Base-by-base conservation (phyloP, 1,139 yeast species). In the Pneumocystis sp. region DNA sequence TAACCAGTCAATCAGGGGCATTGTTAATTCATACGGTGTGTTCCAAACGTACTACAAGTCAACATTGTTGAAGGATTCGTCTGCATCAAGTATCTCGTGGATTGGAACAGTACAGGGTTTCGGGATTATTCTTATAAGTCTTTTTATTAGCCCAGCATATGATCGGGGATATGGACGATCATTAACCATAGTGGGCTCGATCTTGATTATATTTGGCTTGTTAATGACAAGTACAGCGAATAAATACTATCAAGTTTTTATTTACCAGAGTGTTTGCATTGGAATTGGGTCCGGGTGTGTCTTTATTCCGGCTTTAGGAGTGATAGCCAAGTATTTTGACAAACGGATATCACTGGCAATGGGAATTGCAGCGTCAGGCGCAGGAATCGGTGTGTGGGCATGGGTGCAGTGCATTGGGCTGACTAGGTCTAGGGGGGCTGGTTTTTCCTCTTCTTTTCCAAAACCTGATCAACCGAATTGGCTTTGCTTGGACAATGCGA, bases 101-200 rank as follows among this genome's bases (percentile, higher is more conserved):
- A 81, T 85, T 37, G 85, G 85, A 68, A 80, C 87, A 0, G 73
- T 84, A 21, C 83, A 80, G 68, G 76, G 80, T 61, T 83, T 84
- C 65, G 76, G 83, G n/a, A 76, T 84, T 69, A 80, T 82, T 68
- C 78, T 82, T 50, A 80, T 83, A 7, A 82, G 84, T 0, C 79
- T 85, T n/a, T 72, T 84, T 45, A 79, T 81, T 63, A 93, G 91
- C 0, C 82, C 84, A 1, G 69, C 85, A 15, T 82, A 85, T 71
- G 91, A 86, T 70, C 68, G 68, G 39, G 77, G 76, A n/a, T 73
- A 72, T 65, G 68, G 72, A 63, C 70, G 63, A 50, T 31, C 40
- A 12, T 50, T 66, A 57, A 62, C 74, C 25, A 72, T 75, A 39
- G 76, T 76, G 63, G 90, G 90, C 0, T 79, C 85, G 1, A 72